phyloP scores from a whole-genome alignment of 2,329 filamentous ascomycete species.

The Monosporascus cannonballus region DNA sequence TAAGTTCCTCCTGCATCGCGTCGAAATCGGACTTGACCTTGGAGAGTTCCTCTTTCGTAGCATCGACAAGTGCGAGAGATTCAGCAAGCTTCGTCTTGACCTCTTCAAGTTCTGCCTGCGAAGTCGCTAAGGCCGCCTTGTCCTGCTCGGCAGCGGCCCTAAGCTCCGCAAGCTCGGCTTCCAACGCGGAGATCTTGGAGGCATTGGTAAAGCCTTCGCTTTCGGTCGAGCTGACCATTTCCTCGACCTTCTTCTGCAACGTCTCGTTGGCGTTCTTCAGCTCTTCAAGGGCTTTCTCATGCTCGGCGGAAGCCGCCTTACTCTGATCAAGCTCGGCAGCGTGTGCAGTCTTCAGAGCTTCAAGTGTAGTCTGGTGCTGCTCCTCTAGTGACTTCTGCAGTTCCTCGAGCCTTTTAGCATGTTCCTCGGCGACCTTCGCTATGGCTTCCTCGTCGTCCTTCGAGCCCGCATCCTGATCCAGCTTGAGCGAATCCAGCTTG shows the following conservation, averaged over 20 bases:
- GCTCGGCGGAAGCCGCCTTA: slow-evolving; percentile 36
- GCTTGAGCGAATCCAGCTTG: slow-evolving; percentile 41
- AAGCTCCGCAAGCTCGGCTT: slow-evolving; percentile 46
- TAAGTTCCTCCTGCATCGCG: slow-evolving; percentile 37
- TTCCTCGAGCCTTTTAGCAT: slow-evolving; percentile 42
- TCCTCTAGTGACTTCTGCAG: slow-evolving; percentile 43
- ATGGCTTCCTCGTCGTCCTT: slow-evolving; percentile 32
- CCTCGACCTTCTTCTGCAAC: slow-evolving; percentile 50
- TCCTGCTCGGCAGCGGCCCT: slow-evolving; percentile 42
- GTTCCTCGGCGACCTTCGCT: slow-evolving; percentile 37
- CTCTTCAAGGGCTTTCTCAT: slow-evolving; percentile 44
- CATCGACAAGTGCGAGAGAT: slow-evolving; percentile 18
- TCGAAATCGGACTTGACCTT: slow-evolving; percentile 44
- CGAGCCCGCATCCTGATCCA: slow-evolving; percentile 33
- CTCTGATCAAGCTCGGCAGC: slow-evolving; percentile 43
- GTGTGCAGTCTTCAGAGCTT: slow-evolving; percentile 48
- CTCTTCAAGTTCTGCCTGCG: slow-evolving; percentile 33
- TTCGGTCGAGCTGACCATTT: slow-evolving; percentile 42
- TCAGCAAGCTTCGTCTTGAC: slow-evolving; percentile 30
- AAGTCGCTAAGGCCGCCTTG: slow-evolving; percentile 40
- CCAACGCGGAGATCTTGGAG: slow-evolving; percentile 42
- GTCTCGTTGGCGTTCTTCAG: slow-evolving; percentile 45
- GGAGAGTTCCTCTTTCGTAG: slow-evolving; percentile 38
- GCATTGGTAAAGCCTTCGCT: slow-evolving; percentile 38
- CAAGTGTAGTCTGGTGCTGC: slow-evolving; percentile 44